Percentiles rank a stretch among this genome's conserved stretches.
Evolutionary conservation across 352 stramenopile genomes (phyloP).

Genomic region (Aphanomyces euteiches): DNA sequence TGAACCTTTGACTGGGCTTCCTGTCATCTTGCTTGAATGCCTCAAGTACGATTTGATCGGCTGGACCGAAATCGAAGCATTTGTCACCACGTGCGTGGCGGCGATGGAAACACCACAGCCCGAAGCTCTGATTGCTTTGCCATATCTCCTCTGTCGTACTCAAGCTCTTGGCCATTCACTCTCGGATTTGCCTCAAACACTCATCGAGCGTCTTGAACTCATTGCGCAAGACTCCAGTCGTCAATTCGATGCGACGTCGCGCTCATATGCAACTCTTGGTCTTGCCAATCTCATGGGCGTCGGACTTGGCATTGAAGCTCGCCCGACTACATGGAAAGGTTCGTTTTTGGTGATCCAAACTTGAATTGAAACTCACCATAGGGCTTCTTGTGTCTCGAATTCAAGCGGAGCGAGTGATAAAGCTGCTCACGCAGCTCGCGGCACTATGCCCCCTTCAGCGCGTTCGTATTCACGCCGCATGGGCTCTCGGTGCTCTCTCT

Average conservation of each 20-base stretch:
- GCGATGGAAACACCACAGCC: slow-evolving; percentile 2
- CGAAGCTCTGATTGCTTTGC: slow-evolving; percentile 22
- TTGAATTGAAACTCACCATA: background rate
- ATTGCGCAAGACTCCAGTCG: slow-evolving; percentile 4
- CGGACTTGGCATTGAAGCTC: slow-evolving; percentile 18
- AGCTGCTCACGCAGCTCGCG: background rate
- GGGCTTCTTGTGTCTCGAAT: slow-evolving; percentile 5
- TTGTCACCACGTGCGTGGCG: slow-evolving; percentile 17
- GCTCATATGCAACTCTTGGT: slow-evolving; percentile 20
- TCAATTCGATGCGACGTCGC: slow-evolving; percentile 12
- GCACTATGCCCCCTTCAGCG: slow-evolving; percentile 20
- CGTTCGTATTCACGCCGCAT: slow-evolving; percentile 25
- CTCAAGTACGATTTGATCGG: slow-evolving; percentile 22
- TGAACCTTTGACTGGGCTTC: slow-evolving; percentile 8
- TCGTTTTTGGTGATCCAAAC: background rate
- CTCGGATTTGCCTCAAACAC: background rate
- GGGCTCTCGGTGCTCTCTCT: slow-evolving; percentile 16
- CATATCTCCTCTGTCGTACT: slow-evolving; percentile 29
- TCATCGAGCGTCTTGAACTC: slow-evolving; percentile 3
- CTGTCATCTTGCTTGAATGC: slow-evolving; percentile 16
- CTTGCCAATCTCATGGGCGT: slow-evolving; percentile 24
- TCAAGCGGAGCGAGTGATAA: slow-evolving; percentile 7
- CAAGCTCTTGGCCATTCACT: slow-evolving; percentile 18
- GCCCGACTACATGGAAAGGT: slow-evolving; percentile 23
- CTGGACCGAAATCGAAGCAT: slow-evolving; percentile 20